Base-by-base conservation (phyloP, 805 yeast genomes). In the Pichia kluyveri region DNA sequence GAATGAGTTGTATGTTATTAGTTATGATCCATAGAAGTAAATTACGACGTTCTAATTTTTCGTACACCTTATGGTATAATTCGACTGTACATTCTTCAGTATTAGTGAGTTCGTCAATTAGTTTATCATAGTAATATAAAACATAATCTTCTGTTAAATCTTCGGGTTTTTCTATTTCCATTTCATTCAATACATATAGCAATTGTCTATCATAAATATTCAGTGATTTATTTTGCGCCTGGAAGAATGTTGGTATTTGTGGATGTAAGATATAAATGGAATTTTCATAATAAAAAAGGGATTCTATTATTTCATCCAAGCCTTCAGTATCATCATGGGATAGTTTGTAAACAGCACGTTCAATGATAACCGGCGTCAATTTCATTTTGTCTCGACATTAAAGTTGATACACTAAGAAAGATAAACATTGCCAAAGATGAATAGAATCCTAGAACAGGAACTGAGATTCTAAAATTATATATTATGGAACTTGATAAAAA, bases 91-190 rank as follows among this genome's bases (percentile, higher is more conserved):
- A 34, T 15, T 34, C 32, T 38, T 10, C 27, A 38, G 17, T 26
- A 14, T 12, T 10, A 11, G 12, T 6, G 4, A 26, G 12, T 27
- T 41, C 18, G 4, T 23, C 6, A 11, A 44, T 27, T n/a, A 44
- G 14, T 8, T 17, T 31, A 38, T 48, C 51, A 31, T 41, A 44
- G 32, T 30, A 44, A 31, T 26, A 37, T 5, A 10, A 15, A 19
- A 48, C 37, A 31, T 17, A 30, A 10, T 48, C 51, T 38, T 41
- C 42, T 9, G 51, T n/a, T 23, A 48, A 18, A 11, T 44, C 41
- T 5, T 28, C 42, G 2, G 41, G 23, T 14, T 17, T 10, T 14
- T 19, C 10, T 28, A 48, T 31, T 11, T 43, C 42, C 30, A 39
- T 43, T 7, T 40, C 32, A 15, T 4, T 11, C 19, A 43, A 6